Percentiles rank a stretch among this genome's conserved stretches.
phyloP scores from a whole-genome alignment of 768 basidiomycete genomes.

The Podaxis rugospora region DNA sequence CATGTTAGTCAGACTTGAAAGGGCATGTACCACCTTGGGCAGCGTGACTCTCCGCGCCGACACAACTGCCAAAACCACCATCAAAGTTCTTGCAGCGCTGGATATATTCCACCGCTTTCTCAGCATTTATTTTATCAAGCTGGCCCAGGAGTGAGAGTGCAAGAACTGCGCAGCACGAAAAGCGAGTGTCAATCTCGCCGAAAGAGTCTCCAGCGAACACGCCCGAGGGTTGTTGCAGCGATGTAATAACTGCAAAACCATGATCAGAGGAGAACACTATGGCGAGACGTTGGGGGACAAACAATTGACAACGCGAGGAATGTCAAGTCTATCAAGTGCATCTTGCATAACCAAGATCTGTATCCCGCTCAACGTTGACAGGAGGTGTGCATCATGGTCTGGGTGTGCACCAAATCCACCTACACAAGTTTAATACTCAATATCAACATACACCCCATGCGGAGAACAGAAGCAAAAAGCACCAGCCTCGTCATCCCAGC shows the following conservation, averaged over 20 bases:
- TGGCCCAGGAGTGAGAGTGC: constrained; percentile 78
- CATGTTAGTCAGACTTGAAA: background rate
- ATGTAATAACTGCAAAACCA: constrained; percentile 63
- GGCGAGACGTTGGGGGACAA: constrained; percentile 19
- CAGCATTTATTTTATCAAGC: constrained; percentile 63
- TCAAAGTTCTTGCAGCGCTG: constrained; percentile 86
- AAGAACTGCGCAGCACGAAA: constrained; percentile 82
- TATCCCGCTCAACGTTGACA: constrained; percentile 84
- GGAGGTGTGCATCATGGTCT: constrained; percentile 86
- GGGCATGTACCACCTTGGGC: constrained; percentile 61
- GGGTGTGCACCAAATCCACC: constrained; percentile 93
- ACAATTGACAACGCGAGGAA: constrained; percentile 74
- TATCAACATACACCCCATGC: background rate
- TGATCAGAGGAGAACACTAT: background rate
- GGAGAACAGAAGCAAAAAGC: constrained; percentile 11
- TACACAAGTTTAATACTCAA: constrained; percentile 24
- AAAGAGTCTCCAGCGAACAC: constrained; percentile 87
- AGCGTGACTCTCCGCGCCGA: constrained; percentile 92
- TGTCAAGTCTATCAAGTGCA: constrained; percentile 68
- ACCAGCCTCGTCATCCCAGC: constrained; percentile 93
- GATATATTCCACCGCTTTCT: constrained; percentile 70
- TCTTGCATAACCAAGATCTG: constrained; percentile 88
- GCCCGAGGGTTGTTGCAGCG: constrained; percentile 82
- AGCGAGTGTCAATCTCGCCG: constrained; percentile 93
- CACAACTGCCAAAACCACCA: constrained; percentile 82